A percentile compares a stretch with the other conserved stretches of the same genome.
Conservation (phyloP, 2,329 filamentous ascomycete genomes). For the Chrysoporthe cubensis region DNA sequence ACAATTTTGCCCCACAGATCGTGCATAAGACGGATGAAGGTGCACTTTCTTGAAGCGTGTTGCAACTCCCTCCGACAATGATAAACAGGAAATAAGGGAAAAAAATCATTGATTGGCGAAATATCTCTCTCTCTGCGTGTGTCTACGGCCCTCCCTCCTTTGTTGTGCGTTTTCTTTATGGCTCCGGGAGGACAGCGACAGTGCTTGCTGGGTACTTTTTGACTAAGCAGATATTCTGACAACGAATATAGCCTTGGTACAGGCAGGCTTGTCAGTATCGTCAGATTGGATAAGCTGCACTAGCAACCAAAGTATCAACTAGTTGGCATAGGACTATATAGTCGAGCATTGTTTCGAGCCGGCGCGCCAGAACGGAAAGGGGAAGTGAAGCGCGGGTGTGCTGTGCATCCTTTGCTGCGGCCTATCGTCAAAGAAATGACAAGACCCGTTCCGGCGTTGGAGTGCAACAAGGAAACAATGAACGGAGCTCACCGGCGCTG, state of each 20-base stretch:
- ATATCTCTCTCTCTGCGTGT: background rate
- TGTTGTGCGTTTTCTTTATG: background rate
- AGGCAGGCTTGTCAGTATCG: background rate
- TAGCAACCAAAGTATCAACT: background rate
- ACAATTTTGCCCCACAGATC: conserved; percentile 11
- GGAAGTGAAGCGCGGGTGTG: background rate
- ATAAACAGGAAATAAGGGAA: background rate
- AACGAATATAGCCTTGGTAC: background rate
- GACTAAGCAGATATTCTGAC: background rate
- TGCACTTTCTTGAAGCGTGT: background rate
- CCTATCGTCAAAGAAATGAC: conserved; percentile 17
- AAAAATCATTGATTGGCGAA: background rate
- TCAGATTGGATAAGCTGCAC: background rate
- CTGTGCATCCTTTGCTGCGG: background rate
- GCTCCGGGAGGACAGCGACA: background rate
- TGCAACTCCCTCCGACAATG: background rate
- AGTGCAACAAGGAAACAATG: background rate
- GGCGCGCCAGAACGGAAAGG: conserved; percentile 3
- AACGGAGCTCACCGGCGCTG: conserved; percentile 8
- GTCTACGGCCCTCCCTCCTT: background rate
- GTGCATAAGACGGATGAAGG: background rate
- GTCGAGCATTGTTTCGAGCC: conserved; percentile 3
- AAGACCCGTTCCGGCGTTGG: conserved; percentile 21
- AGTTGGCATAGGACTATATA: background rate
- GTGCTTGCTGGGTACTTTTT: background rate